Conservation (phyloP, 257 asterid species). For the Solanum infundibuliforme region DNA sequence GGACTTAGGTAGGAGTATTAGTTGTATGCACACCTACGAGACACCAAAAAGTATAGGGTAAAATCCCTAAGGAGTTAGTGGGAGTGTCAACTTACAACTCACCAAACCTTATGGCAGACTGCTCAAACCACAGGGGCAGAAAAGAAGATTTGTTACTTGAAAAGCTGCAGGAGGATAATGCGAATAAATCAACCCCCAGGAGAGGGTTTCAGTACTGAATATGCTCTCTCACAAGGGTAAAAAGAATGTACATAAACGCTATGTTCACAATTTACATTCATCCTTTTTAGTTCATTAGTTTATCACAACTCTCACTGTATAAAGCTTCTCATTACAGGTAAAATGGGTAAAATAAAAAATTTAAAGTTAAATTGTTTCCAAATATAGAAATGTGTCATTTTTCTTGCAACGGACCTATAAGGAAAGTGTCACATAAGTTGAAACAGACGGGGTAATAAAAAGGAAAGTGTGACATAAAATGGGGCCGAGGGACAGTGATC, state of each 20-base stretch:
- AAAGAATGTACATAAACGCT: not conserved
- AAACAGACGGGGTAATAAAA: not conserved
- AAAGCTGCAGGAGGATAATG: not conserved
- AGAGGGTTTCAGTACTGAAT: not conserved
- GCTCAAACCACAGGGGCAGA: not conserved
- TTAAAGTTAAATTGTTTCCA: not conserved
- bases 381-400: not conserved
- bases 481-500: not conserved
- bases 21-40: not conserved
- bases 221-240: not conserved
- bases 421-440: not conserved
- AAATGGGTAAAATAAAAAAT: not conserved
- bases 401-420: not conserved
- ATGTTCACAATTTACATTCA: not conserved
- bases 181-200: not conserved
- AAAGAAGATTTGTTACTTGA: not conserved
- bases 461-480: not conserved
- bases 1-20: not conserved
- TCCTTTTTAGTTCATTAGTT: not conserved
- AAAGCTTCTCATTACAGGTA: not conserved
- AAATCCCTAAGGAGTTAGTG: not conserved
- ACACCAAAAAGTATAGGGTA: not conserved
- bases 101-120: not conserved
- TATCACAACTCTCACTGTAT: not conserved
- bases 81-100: not conserved